Percentiles rank a stretch among this genome's conserved stretches.
Conservation (phyloP, 805 yeast genomes). For the Lipomyces orientalis region DNA sequence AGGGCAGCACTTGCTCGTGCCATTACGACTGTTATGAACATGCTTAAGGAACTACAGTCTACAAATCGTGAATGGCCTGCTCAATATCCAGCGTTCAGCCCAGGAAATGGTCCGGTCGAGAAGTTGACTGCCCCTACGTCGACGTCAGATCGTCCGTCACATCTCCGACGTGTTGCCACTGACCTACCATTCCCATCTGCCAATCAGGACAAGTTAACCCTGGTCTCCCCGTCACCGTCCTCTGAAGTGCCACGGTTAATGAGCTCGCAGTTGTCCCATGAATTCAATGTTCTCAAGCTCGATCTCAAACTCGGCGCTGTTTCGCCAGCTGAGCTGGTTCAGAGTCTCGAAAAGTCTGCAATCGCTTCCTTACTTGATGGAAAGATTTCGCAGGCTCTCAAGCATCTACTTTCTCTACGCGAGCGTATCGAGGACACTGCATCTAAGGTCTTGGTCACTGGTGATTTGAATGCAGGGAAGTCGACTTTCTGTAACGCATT, state of each 20-base stretch:
- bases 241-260: conserved; percentile 26
- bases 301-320: conserved; percentile 62
- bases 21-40: conserved; percentile 40
- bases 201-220: conserved; percentile 5
- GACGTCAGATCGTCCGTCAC: conserved; percentile 11
- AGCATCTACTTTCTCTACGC: conserved; percentile 71
- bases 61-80: conserved; percentile 43
- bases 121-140: not conserved
- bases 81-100: conserved; percentile 41
- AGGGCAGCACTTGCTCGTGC: conserved; percentile 64
- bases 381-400: conserved; percentile 66
- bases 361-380: conserved; percentile 71
- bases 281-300: conserved; percentile 65
- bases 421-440: conserved; percentile 89
- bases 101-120: conserved; percentile 10
- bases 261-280: conserved; percentile 32
- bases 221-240: conserved; percentile 3
- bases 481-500: conserved; percentile 94
- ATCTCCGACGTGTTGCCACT: conserved; percentile 24
- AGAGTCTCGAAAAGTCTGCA: conserved; percentile 68
- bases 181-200: conserved; percentile 18
- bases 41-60: conserved; percentile 43
- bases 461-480: conserved; percentile 96
- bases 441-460: conserved; percentile 94
- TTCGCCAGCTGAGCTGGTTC: conserved; percentile 51